Evolutionary conservation across 2,329 filamentous ascomycete species (phyloP), one percentile per base, ranked within the genome.

Genomic region (Diaporthe caulivora): DNA sequence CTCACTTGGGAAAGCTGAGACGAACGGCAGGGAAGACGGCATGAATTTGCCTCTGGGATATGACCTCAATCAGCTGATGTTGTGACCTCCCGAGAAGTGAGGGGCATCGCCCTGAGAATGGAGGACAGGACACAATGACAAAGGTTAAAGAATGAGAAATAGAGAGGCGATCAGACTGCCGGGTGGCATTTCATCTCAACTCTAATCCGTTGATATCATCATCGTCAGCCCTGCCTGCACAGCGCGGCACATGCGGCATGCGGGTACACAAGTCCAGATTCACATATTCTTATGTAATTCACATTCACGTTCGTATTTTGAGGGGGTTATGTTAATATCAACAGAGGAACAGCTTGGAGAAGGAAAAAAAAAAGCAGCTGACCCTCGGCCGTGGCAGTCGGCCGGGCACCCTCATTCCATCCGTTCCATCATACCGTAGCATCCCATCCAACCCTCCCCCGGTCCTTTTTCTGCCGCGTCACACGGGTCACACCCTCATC

Each of bases 61-160:
- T 65, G 42, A 65, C 60, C 60, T 65, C 60, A 37, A 65, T 37
- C 60, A 37, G 60, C 60, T 65, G 60, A 51, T 51, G 60, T 65
- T 51, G 4, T 65, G 60, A 37, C 21, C 31, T 10, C 4, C 18
- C 37, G 6, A 34, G 9, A 10, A 9, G 29, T 10, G 60, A 51
- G 62, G 62, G 29, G 29, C 62, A 37, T 21, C 44, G 44, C 42
- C 42, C 40, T 47, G 17, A 64, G 13, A 64, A 34, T n/a, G 37
- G 29, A 44, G 57, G 26, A 6, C 7, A 13, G 7, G 11, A 40
- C 37, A 40, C 2, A 34, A 9, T 34, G 37, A 10, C 37, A 40
- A 13, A 40, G 37, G 37, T 40, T 6, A 40, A 13, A 13, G 8
- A 40, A 10, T 2, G 11, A 40, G 11, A 40, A 10, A 40, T 2